These are phyloP conservation scores for Capsaspora owczarzaki DNA, from an alignment of 78 protist genomes.

Conservation along the genomic window DNA sequence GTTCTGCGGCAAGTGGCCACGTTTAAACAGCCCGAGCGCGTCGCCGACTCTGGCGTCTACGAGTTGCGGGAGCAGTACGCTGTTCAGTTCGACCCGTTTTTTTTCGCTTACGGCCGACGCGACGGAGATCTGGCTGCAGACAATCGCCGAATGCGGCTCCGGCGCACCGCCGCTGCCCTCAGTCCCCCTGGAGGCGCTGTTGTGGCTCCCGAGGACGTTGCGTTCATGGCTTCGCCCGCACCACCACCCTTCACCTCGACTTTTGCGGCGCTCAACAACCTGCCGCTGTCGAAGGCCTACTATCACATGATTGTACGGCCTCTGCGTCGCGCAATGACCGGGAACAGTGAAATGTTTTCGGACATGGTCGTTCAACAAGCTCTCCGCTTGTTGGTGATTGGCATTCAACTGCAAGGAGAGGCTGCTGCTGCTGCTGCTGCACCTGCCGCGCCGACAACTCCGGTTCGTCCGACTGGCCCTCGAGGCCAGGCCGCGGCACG, in stretches of 20 bases:
- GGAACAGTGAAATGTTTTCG: too few species aligned
- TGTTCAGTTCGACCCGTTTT: not conserved
- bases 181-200: not conserved
- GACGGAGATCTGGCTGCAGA: not conserved
- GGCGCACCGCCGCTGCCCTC: too few species aligned
- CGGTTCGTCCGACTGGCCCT: too few species aligned
- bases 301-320: too few species aligned
- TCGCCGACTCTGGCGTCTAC: conserved; percentile 7
- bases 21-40: not conserved
- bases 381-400: too few species aligned
- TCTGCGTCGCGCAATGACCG: too few species aligned
- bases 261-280: not conserved
- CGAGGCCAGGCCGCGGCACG: too few species aligned
- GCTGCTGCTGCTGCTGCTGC: too few species aligned
- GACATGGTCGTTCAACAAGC: too few species aligned
- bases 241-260: not conserved
- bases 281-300: not conserved
- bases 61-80: not conserved
- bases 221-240: not conserved
- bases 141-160: too few species aligned
- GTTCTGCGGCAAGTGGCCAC: not conserved
- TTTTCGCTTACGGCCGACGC: not conserved
- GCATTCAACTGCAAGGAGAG: too few species aligned
- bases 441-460: too few species aligned
- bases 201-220: not conserved